phyloP scores from a whole-genome alignment of 2,329 filamentous ascomycete genomes.

The Penicillium olsonii region DNA sequence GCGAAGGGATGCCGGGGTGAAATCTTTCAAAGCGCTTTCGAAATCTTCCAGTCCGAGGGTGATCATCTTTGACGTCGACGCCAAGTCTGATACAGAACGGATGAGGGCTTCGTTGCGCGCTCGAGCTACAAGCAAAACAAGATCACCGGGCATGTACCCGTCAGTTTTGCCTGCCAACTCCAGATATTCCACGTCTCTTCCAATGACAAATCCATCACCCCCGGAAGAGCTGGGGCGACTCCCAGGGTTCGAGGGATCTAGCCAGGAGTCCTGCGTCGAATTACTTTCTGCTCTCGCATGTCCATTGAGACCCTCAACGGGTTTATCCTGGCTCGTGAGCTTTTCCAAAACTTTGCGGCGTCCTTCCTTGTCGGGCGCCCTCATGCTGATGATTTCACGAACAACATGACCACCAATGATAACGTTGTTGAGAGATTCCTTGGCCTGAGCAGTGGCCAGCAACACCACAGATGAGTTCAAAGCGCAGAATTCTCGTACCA shows the following conservation, averaged over 20 bases:
- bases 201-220: constrained; percentile 68
- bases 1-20: constrained; percentile 90
- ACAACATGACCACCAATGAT: constrained; percentile 90
- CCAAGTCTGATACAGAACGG: constrained; percentile 65
- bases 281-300: constrained; percentile 38
- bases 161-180: constrained; percentile 93
- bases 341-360: constrained; percentile 80
- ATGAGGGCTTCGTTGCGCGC: constrained; percentile 93
- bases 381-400: constrained; percentile 83
- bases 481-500: constrained; percentile 81
- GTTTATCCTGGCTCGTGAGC: constrained; percentile 58
- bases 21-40: constrained; percentile 79
- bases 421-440: constrained; percentile 87
- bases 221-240: constrained; percentile 51
- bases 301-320: constrained; percentile 43
- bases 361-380: constrained; percentile 90
- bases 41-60: constrained; percentile 76
- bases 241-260: constrained; percentile 67
- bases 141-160: constrained; percentile 95
- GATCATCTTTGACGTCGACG: constrained; percentile 57
- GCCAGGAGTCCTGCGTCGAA: constrained; percentile 66
- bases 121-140: constrained; percentile 80
- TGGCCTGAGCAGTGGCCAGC: constrained; percentile 86
- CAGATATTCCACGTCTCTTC: constrained; percentile 80
- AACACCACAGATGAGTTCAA: constrained; percentile 79